These are phyloP conservation scores for Talaromyces sp. DNA, from an alignment of 2,329 filamentous ascomycete species.

Conservation along the genomic window DNA sequence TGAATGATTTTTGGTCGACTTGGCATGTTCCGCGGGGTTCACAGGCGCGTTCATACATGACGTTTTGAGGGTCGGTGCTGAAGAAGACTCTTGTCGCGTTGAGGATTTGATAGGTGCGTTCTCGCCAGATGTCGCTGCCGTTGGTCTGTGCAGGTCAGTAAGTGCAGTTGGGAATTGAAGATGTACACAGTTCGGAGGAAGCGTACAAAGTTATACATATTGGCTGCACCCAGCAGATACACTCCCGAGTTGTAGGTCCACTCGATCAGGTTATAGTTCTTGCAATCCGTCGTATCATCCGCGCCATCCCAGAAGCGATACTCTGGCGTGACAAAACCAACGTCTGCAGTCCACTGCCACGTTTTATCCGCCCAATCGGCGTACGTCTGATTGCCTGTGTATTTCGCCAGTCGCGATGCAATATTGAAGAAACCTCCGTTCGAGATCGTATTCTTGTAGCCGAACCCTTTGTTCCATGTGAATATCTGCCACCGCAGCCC, in stretches of 20 bases:
- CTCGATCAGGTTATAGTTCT: slow-evolving; percentile 57
- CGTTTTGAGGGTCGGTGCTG: slow-evolving; percentile 14
- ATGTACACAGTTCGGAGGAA: not conserved
- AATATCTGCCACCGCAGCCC: slow-evolving; percentile 82
- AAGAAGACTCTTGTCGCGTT: slow-evolving; percentile 19
- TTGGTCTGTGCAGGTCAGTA: slow-evolving; percentile 25
- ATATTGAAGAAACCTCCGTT: slow-evolving; percentile 84
- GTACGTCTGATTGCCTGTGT: slow-evolving; percentile 63
- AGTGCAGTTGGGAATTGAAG: not conserved
- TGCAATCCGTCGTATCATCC: slow-evolving; percentile 58
- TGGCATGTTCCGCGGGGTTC: slow-evolving; percentile 55
- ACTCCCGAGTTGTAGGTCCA: slow-evolving; percentile 65
- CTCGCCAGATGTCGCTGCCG: slow-evolving; percentile 22
- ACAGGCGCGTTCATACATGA: slow-evolving; percentile 60
- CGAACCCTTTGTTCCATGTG: slow-evolving; percentile 68
- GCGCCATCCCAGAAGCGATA: slow-evolving; percentile 21
- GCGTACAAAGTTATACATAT: slow-evolving; percentile 63
- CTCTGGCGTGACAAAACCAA: slow-evolving; percentile 14
- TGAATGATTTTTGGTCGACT: slow-evolving; percentile 63
- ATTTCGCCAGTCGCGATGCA: slow-evolving; percentile 67
- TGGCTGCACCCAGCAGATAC: slow-evolving; percentile 58
- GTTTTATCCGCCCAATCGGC: slow-evolving; percentile 58
- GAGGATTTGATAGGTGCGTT: slow-evolving; percentile 18
- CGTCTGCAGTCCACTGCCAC: slow-evolving; percentile 58
- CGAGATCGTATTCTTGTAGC: slow-evolving; percentile 78